Conservation (phyloP, 257 asterid species). For the Apocynum venetum region DNA sequence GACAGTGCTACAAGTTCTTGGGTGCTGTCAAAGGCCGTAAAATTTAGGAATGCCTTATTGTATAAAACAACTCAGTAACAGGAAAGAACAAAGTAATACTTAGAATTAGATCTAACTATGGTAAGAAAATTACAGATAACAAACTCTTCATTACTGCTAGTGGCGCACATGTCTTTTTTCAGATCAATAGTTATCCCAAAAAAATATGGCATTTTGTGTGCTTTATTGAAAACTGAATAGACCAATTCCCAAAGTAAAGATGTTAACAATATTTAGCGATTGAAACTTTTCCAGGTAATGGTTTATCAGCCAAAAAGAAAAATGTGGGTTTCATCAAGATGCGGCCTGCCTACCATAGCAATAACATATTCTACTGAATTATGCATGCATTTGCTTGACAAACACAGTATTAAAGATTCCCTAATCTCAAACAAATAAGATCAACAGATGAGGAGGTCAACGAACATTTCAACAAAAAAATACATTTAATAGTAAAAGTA, state of each 20-base stretch:
- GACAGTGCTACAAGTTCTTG: conserved; percentile 87
- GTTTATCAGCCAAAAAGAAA: background rate
- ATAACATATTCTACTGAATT: background rate
- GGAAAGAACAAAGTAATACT: background rate
- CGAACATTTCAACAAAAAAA: too few relatives aligned
- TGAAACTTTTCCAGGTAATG: background rate
- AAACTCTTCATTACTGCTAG: background rate
- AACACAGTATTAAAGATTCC: background rate
- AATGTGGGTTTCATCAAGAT: background rate
- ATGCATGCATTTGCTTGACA: background rate
- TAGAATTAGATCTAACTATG: background rate
- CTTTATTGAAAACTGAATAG: conserved; percentile 1
- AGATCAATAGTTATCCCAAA: background rate
- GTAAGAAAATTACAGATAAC: background rate
- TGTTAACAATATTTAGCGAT: background rate
- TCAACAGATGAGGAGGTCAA: too few relatives aligned
- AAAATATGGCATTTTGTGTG: background rate
- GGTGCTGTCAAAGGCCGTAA: conserved; percentile 40
- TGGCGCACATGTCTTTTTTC: background rate
- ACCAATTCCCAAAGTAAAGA: background rate
- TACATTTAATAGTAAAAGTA: too few relatives aligned
- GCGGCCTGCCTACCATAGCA: background rate
- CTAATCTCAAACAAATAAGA: too few relatives aligned
- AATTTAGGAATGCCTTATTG: background rate
- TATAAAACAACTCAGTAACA: background rate